These are phyloP conservation scores for Ophiostoma ulmi DNA, from an alignment of 2,329 filamentous ascomycete species.

Conservation along the genomic window DNA sequence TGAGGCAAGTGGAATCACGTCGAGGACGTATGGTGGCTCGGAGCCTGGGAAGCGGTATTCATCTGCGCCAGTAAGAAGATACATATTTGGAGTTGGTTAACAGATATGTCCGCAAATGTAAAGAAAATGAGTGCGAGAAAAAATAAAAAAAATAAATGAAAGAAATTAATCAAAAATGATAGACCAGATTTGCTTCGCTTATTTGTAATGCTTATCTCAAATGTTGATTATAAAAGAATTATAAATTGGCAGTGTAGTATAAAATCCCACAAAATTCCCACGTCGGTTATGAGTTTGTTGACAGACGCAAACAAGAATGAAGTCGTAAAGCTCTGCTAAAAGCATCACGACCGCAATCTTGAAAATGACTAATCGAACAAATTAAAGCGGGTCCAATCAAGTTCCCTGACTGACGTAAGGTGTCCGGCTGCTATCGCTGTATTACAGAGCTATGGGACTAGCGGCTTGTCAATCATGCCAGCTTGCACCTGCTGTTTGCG, in stretches of 20 bases:
- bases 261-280: background rate
- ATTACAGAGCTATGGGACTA: slow-evolving; percentile 5
- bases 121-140: background rate
- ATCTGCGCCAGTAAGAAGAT: slow-evolving; percentile 39
- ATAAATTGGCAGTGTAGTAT: background rate
- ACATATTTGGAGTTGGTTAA: slow-evolving; percentile 35
- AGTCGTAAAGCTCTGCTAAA: background rate
- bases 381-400: slow-evolving; percentile 6
- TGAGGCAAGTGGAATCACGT: slow-evolving; percentile 47
- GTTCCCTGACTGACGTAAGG: slow-evolving; percentile 8
- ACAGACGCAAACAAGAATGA: background rate
- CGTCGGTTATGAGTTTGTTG: background rate
- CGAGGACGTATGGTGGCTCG: slow-evolving; percentile 51
- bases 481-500: slow-evolving; percentile 21
- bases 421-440: background rate
- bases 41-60: slow-evolving; percentile 38
- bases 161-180: no score
- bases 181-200: background rate
- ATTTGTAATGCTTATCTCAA: background rate
- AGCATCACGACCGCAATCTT: slow-evolving; percentile 13
- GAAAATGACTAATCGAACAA: slow-evolving; percentile 25
- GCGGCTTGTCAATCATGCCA: slow-evolving; percentile 20
- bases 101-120: background rate
- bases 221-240: background rate
- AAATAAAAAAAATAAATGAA: background rate